These are phyloP conservation scores for Colletotrichum scovillei DNA, from an alignment of 2,329 filamentous ascomycete genomes.

Conservation along the genomic window DNA sequence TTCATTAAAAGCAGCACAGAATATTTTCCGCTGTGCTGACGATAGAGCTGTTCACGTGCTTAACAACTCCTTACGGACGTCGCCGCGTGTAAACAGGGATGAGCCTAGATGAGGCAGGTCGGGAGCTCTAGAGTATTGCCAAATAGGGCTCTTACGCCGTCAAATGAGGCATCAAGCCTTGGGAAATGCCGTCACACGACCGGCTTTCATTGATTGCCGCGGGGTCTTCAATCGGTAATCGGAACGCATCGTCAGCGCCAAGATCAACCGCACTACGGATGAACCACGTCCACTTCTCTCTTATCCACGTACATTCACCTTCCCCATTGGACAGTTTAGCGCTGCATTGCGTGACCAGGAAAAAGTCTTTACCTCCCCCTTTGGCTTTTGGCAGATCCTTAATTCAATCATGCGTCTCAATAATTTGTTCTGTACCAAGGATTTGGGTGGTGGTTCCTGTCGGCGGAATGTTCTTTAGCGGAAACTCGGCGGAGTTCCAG, in stretches of 20 bases:
- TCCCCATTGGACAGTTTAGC: neutral
- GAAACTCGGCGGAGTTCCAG: no score
- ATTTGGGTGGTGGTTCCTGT: no score
- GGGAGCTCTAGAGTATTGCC: neutral
- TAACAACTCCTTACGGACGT: neutral
- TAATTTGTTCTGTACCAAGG: neutral
- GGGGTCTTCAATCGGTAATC: neutral
- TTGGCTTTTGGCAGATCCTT: neutral
- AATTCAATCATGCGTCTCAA: neutral
- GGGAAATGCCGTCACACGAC: neutral
- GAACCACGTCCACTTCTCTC: neutral
- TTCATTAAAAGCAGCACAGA: no score
- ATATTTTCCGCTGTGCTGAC: no score
- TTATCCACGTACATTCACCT: neutral
- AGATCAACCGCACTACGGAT: neutral
- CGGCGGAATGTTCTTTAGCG: no score
- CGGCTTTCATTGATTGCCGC: neutral
- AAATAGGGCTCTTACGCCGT: neutral
- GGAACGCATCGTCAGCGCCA: neutral
- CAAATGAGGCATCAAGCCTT: neutral
- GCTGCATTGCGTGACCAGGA: neutral
- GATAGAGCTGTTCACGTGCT: neutral
- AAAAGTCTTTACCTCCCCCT: neutral
- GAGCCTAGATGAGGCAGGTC: neutral
- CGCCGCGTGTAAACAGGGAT: neutral